Evolutionary conservation across 75 land plant species (phyloP).

Genomic region (Pinus tabuliformis): DNA sequence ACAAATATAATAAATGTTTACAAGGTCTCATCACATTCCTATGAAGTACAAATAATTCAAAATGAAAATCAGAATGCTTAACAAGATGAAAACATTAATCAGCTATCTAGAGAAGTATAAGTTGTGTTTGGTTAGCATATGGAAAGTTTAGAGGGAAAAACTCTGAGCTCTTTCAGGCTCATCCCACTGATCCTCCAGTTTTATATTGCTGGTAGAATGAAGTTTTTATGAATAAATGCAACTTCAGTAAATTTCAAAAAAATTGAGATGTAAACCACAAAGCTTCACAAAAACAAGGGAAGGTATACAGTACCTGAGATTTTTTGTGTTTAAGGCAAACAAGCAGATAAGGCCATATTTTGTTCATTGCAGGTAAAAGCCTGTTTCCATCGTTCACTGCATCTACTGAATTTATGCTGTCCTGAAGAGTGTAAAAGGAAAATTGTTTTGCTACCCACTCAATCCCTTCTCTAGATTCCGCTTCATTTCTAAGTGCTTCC

Average conservation of each 20-base stretch:
- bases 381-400: constrained; percentile 48
- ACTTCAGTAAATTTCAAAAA: neutral
- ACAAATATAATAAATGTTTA: no score
- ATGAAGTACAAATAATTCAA: neutral
- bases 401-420: constrained; percentile 32
- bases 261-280: neutral
- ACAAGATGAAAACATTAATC: neutral
- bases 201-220: neutral
- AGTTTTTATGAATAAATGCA: neutral
- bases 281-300: neutral
- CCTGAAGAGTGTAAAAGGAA: constrained; percentile 34
- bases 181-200: neutral
- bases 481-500: constrained; percentile 46
- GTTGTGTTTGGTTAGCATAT: neutral
- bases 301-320: constrained; percentile 33
- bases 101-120: neutral
- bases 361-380: constrained; percentile 75
- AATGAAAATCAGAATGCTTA: neutral
- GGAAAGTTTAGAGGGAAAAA: neutral
- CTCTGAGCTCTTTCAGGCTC: neutral
- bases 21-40: neutral
- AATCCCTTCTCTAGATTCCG: constrained; percentile 38
- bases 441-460: constrained; percentile 12
- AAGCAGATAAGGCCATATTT: constrained; percentile 63
- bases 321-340: constrained; percentile 37